phyloP scores from a whole-genome alignment of 805 yeast species.

The Yarrowia phangngaensis region DNA sequence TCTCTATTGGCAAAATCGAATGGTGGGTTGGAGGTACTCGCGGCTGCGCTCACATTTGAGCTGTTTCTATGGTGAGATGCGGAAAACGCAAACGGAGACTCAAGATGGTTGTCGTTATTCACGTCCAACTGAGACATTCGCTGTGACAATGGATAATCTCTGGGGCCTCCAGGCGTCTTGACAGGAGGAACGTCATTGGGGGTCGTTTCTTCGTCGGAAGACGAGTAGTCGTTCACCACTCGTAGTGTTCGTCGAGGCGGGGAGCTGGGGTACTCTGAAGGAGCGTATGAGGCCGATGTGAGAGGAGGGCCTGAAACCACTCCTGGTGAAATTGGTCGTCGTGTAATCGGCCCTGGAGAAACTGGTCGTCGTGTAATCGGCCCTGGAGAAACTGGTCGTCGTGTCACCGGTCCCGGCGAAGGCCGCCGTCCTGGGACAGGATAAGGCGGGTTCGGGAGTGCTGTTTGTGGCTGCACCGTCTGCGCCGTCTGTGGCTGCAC shows the following conservation, averaged over 20 bases:
- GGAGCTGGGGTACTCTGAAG: conserved; percentile 6
- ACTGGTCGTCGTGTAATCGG: too few species aligned
- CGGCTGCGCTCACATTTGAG: too few species aligned
- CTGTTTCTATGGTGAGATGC: too few species aligned
- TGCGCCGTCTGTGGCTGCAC: conserved; percentile 1
- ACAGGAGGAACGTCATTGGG: neutral
- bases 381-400: too few species aligned
- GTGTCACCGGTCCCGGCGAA: too few species aligned
- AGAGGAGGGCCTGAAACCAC: too few species aligned
- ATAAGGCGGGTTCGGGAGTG: too few species aligned
- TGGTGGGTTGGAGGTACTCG: conserved; percentile 5
- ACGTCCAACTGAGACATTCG: conserved; percentile 14
- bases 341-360: too few species aligned
- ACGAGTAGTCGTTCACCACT: conserved; percentile 20
- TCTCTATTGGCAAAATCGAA: conserved; percentile 11
- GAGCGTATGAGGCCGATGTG: conserved; percentile 1
- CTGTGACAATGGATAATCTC: conserved; percentile 15
- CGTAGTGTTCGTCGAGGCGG: conserved; percentile 15
- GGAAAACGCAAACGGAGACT: too few species aligned
- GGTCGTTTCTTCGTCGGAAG: conserved; percentile 18
- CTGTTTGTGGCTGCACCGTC: neutral
- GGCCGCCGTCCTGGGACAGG: too few species aligned
- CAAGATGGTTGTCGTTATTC: conserved; percentile 10
- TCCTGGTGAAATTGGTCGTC: too few species aligned
- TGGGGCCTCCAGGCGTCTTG: conserved; percentile 13